Base-by-base conservation (phyloP, 2,329 filamentous ascomycete species). In the Ophiostoma sp. region DNA sequence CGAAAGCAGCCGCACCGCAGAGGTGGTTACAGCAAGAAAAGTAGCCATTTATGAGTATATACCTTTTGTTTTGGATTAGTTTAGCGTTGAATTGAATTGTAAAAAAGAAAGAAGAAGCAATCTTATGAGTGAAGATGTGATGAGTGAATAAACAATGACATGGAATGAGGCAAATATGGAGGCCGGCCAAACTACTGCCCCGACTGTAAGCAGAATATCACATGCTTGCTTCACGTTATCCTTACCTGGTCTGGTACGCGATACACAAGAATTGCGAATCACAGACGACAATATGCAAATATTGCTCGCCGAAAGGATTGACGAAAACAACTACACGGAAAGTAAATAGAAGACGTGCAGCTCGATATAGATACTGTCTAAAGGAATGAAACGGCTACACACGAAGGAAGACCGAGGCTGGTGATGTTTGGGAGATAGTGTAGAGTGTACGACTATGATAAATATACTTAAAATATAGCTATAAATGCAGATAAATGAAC, bases 41-140 rank as follows among this genome's bases (percentile, higher is more conserved):
- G 57, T 62, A 35, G n/a, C 57, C 57, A 62, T 62, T 62, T 62
- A 62, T 27, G 57, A 62, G 57, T 62, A 62, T 62, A 62, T 62
- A 62, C 57, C 57, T 62, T 62, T 62, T 62, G 57, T 62, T 62
- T 62, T 35, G 27, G 57, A 33, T 62, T 62, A 62, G 57, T 62
- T 33, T 62, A 33, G 57, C 57, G 57, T 62, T 62, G 44, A 48
- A 48, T 62, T 33, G 23, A 33, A 33, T 33, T 31, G 2, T 31
- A 62, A 33, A 33, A 62, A 54, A 23, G 7, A 5, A 54, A 33
- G 54, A 33, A 13, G 4, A 31, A 23, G n/a, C 8, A 13, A 48
- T 41, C 4, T 11, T 1, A 48, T 48, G 52, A 54, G 52, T 23
- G 52, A 54, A 7, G 52, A 52, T 48, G 48, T n/a, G 48, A 52